These are phyloP conservation scores for Pseudomassariella vexata DNA, from an alignment of 2,329 filamentous ascomycete species.

Conservation along the genomic window DNA sequence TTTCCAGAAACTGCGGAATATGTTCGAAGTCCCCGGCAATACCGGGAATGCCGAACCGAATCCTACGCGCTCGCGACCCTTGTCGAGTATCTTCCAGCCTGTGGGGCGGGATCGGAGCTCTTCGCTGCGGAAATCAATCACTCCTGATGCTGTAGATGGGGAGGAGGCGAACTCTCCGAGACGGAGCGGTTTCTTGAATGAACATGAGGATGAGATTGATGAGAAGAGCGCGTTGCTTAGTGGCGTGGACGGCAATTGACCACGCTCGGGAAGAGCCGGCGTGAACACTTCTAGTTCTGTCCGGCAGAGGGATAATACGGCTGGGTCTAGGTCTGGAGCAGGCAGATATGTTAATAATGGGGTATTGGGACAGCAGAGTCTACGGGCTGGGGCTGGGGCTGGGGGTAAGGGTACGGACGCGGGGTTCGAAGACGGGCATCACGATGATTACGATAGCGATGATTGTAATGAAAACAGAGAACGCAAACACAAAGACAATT, in stretches of 20 bases:
- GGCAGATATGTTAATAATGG: too few species aligned
- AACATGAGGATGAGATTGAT: slow-evolving; percentile 13
- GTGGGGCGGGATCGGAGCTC: slow-evolving; percentile 8
- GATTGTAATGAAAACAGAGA: neutral
- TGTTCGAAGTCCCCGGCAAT: slow-evolving; percentile 28
- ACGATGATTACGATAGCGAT: too few species aligned
- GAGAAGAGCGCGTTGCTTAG: slow-evolving; percentile 26
- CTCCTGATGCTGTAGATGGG: neutral
- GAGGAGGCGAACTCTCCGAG: slow-evolving; percentile 3
- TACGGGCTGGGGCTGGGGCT: too few species aligned
- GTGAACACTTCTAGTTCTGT: slow-evolving; percentile 8
- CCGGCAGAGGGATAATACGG: too few species aligned
- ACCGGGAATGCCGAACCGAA: slow-evolving; percentile 8
- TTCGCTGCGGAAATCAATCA: slow-evolving; percentile 8
- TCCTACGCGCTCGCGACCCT: slow-evolving; percentile 16
- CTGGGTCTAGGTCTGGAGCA: too few species aligned
- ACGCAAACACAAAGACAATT: slow-evolving; percentile 9
- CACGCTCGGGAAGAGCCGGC: slow-evolving; percentile 27
- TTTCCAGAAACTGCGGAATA: slow-evolving; percentile 34
- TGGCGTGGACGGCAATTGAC: slow-evolving; percentile 24
- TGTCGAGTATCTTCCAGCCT: slow-evolving; percentile 17
- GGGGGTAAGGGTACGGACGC: too few species aligned
- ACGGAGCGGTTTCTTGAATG: slow-evolving; percentile 6
- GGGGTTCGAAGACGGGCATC: too few species aligned
- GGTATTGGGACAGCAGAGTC: too few species aligned